Evolutionary conservation across 1,139 yeast genomes (phyloP).

Genomic region (Saccharomycopsis hybrid): DNA sequence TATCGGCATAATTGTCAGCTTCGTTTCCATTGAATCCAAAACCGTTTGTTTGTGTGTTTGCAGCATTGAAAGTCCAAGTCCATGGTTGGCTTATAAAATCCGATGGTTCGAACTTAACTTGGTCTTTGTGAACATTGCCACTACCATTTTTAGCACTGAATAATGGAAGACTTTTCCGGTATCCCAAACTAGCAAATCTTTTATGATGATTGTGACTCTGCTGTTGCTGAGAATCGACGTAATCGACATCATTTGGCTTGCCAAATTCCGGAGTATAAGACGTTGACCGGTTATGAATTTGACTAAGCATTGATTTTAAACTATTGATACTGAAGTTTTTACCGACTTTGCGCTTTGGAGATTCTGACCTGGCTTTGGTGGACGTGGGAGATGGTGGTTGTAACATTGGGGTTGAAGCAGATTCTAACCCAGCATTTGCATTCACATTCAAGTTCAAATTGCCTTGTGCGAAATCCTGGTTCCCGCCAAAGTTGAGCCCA

Average conservation of each 20-base stretch:
- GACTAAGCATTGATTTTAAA: constrained; percentile 11
- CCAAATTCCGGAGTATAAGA: constrained; percentile 4
- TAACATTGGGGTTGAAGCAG: too few relatives aligned
- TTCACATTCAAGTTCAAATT: not conserved
- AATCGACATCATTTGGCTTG: not conserved
- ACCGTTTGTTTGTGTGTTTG: not conserved
- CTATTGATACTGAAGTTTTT: constrained; percentile 18
- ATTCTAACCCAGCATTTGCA: not conserved
- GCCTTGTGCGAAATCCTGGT: not conserved
- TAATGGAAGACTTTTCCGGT: too few relatives aligned
- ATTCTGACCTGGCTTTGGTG: not conserved
- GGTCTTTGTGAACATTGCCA: too few relatives aligned
- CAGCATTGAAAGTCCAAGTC: constrained; percentile 4
- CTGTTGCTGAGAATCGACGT: too few relatives aligned
- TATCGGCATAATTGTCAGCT: constrained; percentile 1
- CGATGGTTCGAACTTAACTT: too few relatives aligned
- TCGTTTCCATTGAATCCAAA: not conserved
- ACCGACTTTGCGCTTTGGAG: not conserved
- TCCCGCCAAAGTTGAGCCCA: not conserved
- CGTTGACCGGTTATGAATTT: constrained; percentile 10
- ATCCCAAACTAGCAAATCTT: too few relatives aligned
- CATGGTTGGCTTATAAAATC: not conserved
- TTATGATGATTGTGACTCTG: too few relatives aligned
- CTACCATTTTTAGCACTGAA: too few relatives aligned
- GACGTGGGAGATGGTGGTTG: not conserved